A percentile compares a stretch with the other conserved stretches of the same genome.
Conservation (phyloP, 345 rosid genomes). For the Cardamine resedifolia region DNA sequence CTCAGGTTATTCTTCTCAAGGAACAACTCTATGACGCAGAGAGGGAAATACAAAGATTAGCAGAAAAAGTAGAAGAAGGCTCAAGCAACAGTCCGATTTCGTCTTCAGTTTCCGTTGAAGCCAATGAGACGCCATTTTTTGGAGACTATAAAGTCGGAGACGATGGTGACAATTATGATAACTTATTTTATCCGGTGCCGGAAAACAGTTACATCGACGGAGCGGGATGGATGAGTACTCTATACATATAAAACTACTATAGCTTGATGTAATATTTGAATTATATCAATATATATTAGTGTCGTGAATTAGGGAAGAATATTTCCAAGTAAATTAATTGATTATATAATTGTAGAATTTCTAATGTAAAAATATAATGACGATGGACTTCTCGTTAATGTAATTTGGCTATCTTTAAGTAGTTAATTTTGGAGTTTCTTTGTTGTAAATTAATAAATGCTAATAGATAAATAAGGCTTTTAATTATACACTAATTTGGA, state of each 20-base stretch:
- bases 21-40: slow-evolving; percentile 57
- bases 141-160: slow-evolving; percentile 49
- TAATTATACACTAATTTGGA: neutral
- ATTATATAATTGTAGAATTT: neutral
- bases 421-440: slow-evolving; percentile 9
- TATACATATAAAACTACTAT: slow-evolving; percentile 35
- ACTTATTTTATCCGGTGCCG: slow-evolving; percentile 45
- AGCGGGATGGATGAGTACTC: slow-evolving; percentile 56
- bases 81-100: slow-evolving; percentile 51
- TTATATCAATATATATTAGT: neutral
- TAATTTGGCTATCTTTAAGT: slow-evolving; percentile 14
- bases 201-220: slow-evolving; percentile 44
- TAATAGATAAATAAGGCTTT: neutral
- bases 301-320: slow-evolving; percentile 3
- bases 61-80: slow-evolving; percentile 48
- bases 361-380: slow-evolving; percentile 18
- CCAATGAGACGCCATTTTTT: slow-evolving; percentile 42
- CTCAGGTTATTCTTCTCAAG: slow-evolving; percentile 61
- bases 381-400: slow-evolving; percentile 3
- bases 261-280: slow-evolving; percentile 5
- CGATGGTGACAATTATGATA: slow-evolving; percentile 41
- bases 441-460: neutral
- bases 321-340: neutral
- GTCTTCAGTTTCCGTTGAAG: slow-evolving; percentile 50
- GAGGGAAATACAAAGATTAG: slow-evolving; percentile 53